These are phyloP conservation scores for Euryodendron excelsum DNA, from an alignment of 148 eudicot genomes.

Conservation along the genomic window DNA sequence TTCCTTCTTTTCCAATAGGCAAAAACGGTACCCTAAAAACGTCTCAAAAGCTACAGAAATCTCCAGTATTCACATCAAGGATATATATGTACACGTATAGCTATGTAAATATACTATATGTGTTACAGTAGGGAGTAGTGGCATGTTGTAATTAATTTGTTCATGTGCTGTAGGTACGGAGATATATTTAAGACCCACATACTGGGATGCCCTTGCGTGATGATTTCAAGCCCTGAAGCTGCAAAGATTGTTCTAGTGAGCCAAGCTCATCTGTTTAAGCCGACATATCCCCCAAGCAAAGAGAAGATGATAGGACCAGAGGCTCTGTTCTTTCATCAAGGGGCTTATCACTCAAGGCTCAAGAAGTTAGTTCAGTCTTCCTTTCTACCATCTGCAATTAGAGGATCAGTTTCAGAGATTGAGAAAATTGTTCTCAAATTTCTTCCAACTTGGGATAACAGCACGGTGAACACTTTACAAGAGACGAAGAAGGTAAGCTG, in stretches of 20 bases:
- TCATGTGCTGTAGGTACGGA: slow-evolving; percentile 54
- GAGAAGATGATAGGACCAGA: slow-evolving; percentile 77
- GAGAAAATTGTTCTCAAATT: slow-evolving; percentile 57
- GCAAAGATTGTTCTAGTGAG: slow-evolving; percentile 60
- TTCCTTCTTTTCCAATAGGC: slow-evolving; percentile 65
- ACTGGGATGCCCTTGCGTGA: slow-evolving; percentile 92
- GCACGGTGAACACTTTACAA: slow-evolving; percentile 52
- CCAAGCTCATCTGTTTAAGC: slow-evolving; percentile 79
- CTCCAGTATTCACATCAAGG: too few relatives aligned
- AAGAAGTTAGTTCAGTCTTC: slow-evolving; percentile 62
- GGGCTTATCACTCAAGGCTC: slow-evolving; percentile 62
- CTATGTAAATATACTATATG: too few relatives aligned
- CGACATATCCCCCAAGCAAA: slow-evolving; percentile 84
- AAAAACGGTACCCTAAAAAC: slow-evolving; percentile 38
- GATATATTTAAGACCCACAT: slow-evolving; percentile 78
- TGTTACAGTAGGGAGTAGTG: too few relatives aligned
- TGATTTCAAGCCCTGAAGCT: slow-evolving; percentile 91
- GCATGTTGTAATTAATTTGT: too few relatives aligned
- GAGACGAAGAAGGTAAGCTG: slow-evolving; percentile 74
- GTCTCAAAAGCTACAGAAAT: too few relatives aligned
- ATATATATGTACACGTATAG: too few relatives aligned
- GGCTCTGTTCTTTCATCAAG: slow-evolving; percentile 91
- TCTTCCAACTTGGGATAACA: slow-evolving; percentile 54
- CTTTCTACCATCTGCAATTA: slow-evolving; percentile 51
- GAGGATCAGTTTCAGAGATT: slow-evolving; percentile 34